Base-by-base conservation (phyloP, 805 yeast genomes). In the Candida xyloterini region DNA sequence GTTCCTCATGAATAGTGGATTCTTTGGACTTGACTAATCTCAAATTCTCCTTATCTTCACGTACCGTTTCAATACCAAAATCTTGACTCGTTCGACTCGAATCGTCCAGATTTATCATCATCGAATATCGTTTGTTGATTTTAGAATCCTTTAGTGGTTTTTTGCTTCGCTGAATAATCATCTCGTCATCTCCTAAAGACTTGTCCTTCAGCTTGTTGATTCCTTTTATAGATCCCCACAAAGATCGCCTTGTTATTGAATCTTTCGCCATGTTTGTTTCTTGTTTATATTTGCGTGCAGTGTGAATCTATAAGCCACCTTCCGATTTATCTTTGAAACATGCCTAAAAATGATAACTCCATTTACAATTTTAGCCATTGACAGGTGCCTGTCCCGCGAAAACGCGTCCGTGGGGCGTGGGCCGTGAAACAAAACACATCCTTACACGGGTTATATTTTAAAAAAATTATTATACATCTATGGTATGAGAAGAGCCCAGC, bases 141-240 rank as follows among this genome's bases (percentile, higher is more conserved):
- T 40, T 7, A 5, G 24, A 32, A 11, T 14, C 24, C 10, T 13
- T n/a, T n/a, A 23, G n/a, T 16, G 42, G 28, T 27, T 27, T 27
- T n/a, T 15, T 23, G 7, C 38, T 29, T 21, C 30, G 29, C 18
- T 29, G 34, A 13, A 25, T 11, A 14, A 27, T 32, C 20, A 29
- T 29, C 7, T 30, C 35, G 18, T 30, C 45, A n/a, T 20, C 32
- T 32, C 16, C n/a, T 14, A 22, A 23, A 10, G n/a, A 29, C 22
- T 36, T 32, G 5, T 38, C 32, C 7, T 18, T 7, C 6, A 38
- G 30, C 24, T 38, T 38, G 33, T 33, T 38, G 11, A 42, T 28
- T 23, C 44, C 48, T 33, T 42, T 46, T 5, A 52, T 38, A 7
- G 52, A 40, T 14, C 51, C 47, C 57, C 57, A 52, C 21, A 52